These are phyloP conservation scores for Yarrowia osloensis DNA, from an alignment of 805 yeast genomes.

Conservation along the genomic window DNA sequence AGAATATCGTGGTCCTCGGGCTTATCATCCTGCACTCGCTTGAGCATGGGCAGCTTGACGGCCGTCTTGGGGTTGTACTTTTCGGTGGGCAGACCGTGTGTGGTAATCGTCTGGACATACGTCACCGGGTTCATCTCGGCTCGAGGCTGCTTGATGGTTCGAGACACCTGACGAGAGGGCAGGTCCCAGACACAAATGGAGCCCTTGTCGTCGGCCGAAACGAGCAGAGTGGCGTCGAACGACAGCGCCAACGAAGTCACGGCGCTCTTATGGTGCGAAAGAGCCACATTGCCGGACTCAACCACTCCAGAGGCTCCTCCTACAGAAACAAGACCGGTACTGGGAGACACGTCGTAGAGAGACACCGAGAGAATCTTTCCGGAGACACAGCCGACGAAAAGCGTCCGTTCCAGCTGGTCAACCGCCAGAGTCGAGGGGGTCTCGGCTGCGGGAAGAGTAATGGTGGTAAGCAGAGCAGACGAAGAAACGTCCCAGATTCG, in stretches of 20 bases:
- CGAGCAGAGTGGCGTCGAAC: conserved; percentile 70
- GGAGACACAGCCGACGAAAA: conserved; percentile 67
- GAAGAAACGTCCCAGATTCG: conserved; percentile 63
- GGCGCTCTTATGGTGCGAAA: conserved; percentile 39
- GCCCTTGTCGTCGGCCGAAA: conserved; percentile 78
- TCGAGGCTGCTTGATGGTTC: conserved; percentile 36
- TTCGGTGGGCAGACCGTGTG: conserved; percentile 22
- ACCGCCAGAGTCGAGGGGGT: conserved; percentile 59
- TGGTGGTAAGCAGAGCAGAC: conserved; percentile 60
- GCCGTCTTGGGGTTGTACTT: conserved; percentile 29
- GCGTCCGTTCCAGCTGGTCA: conserved; percentile 77
- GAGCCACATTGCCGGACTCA: conserved; percentile 31
- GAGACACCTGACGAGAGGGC: conserved; percentile 43
- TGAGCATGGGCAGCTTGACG: conserved; percentile 27
- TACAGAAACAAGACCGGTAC: conserved; percentile 52
- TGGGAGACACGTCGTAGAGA: conserved; percentile 47
- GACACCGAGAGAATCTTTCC: conserved; percentile 64
- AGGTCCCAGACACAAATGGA: conserved; percentile 65
- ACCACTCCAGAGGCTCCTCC: conserved; percentile 52
- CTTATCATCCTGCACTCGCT: conserved; percentile 18
- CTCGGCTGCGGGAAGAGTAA: conserved; percentile 54
- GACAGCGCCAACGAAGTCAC: conserved; percentile 62
- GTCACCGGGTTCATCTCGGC: conserved; percentile 35
- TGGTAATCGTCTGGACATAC: conserved; percentile 6
- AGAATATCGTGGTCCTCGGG: conserved; percentile 15